Conservation (phyloP, 2,329 filamentous ascomycete genomes). For the Penicillium sp. region DNA sequence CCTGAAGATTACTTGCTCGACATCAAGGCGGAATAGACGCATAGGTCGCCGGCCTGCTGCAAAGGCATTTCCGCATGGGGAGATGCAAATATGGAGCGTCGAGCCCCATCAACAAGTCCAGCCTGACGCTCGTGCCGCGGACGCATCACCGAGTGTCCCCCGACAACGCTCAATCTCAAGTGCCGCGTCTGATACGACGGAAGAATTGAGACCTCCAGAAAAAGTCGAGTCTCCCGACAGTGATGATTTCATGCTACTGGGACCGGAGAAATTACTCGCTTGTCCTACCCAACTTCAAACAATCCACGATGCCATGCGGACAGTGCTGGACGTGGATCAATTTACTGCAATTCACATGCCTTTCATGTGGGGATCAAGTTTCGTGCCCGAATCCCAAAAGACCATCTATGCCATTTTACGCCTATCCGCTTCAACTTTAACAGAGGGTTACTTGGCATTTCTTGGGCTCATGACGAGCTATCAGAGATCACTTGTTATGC, state of each 20-base stretch:
- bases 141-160: constrained; percentile 5
- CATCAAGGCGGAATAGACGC: constrained; percentile 16
- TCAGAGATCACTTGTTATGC: constrained; percentile 19
- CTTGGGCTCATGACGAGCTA: constrained; percentile 22
- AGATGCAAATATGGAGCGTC: constrained; percentile 16
- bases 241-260: constrained; percentile 2
- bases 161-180: constrained; percentile 7
- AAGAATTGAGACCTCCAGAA: constrained; percentile 1
- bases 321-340: constrained; percentile 17
- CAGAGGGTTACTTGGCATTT: constrained; percentile 22
- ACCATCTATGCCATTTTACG: constrained; percentile 16
- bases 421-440: constrained; percentile 16
- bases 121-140: not conserved
- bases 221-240: constrained; percentile 4
- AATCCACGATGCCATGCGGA: constrained; percentile 17
- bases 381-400: constrained; percentile 14
- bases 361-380: constrained; percentile 19
- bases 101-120: constrained; percentile 3
- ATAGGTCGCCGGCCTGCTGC: constrained; percentile 14
- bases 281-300: constrained; percentile 11
- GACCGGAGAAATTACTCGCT: constrained; percentile 18
- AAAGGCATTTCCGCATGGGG: constrained; percentile 13
- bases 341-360: constrained; percentile 21
- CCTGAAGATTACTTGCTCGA: constrained; percentile 17
- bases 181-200: constrained; percentile 1